These are phyloP conservation scores for Mortierella sp. DNA, from an alignment of 371 early-diverging fungal genomes.

Conservation along the genomic window DNA sequence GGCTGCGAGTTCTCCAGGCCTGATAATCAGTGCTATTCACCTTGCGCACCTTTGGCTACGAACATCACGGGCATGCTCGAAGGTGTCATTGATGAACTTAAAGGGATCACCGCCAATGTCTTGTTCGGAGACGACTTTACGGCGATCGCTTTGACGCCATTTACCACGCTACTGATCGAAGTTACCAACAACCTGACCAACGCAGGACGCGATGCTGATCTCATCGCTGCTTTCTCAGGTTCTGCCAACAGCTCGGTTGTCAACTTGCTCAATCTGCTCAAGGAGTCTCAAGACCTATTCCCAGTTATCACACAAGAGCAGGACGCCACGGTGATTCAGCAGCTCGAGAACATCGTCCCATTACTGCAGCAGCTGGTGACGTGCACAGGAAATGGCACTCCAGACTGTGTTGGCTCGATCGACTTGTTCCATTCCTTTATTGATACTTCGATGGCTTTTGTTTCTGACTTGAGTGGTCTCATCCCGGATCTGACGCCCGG, in stretches of 20 bases:
- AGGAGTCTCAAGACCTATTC: background rate
- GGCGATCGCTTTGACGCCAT: background rate
- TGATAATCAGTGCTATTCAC: background rate
- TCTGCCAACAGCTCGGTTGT: background rate
- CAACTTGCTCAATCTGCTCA: background rate
- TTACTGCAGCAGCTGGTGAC: background rate
- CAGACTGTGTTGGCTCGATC: conserved; percentile 1
- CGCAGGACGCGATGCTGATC: background rate
- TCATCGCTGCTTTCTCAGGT: background rate
- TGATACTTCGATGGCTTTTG: background rate
- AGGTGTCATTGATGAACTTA: background rate
- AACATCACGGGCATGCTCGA: background rate
- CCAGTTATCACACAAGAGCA: background rate
- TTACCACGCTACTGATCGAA: background rate
- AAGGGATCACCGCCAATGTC: background rate
- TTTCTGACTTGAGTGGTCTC: background rate
- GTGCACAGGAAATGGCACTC: background rate
- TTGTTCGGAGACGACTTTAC: background rate
- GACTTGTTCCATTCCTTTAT: background rate
- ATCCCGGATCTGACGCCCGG: background rate
- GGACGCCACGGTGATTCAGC: background rate
- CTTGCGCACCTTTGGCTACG: background rate
- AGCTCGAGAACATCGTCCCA: background rate
- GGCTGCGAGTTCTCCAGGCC: background rate
- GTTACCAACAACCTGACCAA: conserved; percentile 5